Conservation (phyloP, 2,329 filamentous ascomycete genomes). For the Metarhizium sp. region DNA sequence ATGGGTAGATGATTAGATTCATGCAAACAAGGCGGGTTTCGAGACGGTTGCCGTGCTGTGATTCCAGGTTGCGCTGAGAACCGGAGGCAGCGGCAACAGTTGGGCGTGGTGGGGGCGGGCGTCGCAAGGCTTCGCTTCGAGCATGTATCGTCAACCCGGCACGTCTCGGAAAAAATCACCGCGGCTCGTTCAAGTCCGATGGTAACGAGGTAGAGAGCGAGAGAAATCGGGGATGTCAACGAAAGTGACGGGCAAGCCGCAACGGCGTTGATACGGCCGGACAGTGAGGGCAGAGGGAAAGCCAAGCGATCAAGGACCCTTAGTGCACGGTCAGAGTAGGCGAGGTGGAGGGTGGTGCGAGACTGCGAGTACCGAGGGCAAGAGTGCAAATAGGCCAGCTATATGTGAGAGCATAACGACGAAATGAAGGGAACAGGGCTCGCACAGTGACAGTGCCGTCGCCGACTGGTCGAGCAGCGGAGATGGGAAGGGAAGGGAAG, state of each 20-base stretch:
- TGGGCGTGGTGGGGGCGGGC: neutral
- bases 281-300: neutral
- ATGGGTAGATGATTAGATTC: neutral
- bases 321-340: conserved; percentile 1
- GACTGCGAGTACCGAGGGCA: neutral
- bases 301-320: neutral
- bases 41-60: neutral
- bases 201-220: neutral
- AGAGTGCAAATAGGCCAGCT: conserved; percentile 16
- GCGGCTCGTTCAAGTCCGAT: neutral
- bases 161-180: neutral
- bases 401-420: conserved; percentile 16
- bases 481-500: neutral
- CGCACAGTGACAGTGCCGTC: too few relatives aligned
- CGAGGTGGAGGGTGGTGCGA: neutral
- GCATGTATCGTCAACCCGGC: neutral
- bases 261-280: neutral
- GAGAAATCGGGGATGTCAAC: neutral
- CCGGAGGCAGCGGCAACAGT: conserved; percentile 4
- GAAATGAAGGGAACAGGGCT: neutral
- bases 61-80: neutral
- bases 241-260: neutral
- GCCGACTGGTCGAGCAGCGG: neutral
- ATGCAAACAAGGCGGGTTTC: neutral
- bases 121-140: neutral